phyloP scores from a whole-genome alignment of 257 asterid species.

The Parsonsia alboflavescens region DNA sequence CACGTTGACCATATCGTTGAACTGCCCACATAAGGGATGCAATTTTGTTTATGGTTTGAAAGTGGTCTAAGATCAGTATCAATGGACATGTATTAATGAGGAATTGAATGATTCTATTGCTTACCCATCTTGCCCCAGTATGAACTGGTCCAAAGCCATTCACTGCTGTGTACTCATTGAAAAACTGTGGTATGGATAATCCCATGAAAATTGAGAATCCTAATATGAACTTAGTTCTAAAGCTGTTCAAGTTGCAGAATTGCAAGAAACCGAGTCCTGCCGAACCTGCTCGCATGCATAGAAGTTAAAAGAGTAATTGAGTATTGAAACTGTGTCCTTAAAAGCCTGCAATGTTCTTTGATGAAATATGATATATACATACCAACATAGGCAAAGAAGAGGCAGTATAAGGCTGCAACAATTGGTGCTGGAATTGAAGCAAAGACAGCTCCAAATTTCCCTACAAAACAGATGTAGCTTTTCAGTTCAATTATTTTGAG shows the following conservation, averaged over 20 bases:
- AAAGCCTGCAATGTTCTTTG: neutral
- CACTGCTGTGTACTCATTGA: conserved; percentile 56
- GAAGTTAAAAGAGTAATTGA: neutral
- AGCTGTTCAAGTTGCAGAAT: conserved; percentile 86
- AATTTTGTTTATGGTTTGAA: neutral
- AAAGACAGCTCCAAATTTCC: conserved; percentile 93
- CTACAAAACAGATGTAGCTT: conserved; percentile 28
- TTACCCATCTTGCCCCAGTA: conserved; percentile 89
- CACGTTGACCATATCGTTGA: conserved; percentile 84
- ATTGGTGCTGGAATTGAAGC: conserved; percentile 96
- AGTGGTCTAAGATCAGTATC: neutral
- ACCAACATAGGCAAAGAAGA: conserved; percentile 95
- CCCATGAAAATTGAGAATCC: conserved; percentile 95
- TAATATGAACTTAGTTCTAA: conserved; percentile 73
- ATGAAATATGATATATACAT: conserved; percentile 26
- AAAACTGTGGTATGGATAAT: conserved; percentile 82
- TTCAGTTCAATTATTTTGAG: neutral
- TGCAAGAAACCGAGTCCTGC: conserved; percentile 81
- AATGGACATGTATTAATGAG: neutral
- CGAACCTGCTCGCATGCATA: conserved; percentile 45
- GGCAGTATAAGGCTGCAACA: conserved; percentile 81
- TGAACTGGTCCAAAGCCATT: conserved; percentile 69
- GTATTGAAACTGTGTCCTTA: neutral
- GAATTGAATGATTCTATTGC: neutral
- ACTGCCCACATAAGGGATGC: conserved; percentile 32